Evolutionary conservation across 129 eudicot species (phyloP), one percentile per base, ranked within the genome.

Genomic region (Helianthus tuberosus): DNA sequence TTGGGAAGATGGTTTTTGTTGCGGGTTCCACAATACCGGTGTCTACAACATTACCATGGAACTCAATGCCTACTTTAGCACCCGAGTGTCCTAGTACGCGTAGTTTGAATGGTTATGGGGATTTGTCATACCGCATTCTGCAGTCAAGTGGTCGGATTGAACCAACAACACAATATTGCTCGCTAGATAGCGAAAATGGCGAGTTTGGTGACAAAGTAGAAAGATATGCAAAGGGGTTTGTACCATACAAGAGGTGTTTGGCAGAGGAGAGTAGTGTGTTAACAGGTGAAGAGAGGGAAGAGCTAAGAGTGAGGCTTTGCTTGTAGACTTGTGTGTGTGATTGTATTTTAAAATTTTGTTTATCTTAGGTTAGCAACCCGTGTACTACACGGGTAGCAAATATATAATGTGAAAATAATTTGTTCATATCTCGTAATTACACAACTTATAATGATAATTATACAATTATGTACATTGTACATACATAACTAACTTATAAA

Each of bases 1-100:
- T 91, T 50, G 96, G 97, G 38, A 80, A 84, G 85, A 89, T 86
- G 0, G 67, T 91, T 8, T 53, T 82, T 17, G 79, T 91, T 50
- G 53, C 27, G 11, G 81, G 83, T 57, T 53, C 79, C 8, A 17
- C 35, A 1, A 68, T 68, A 36, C 79, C 88, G 17, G 65, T 80
- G 35, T 64, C 82, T 57, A 17, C 74, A 59, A 29, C 55, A 23
- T 12, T 46, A 44, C 59, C 80, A n/a, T 55, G 59, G 77, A 75
- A 64, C 57, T 38, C 55, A 3, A 17, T 52, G 35, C 77, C 75
- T 10, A 20, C 52, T 54, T 53, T 12, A 17, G 36, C 17, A 55
- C 75, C 54, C 14, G 53, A 55, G 52, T 17, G 52, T 54, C 53
- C 75, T 55, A 17, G 64, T 10, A 53, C 65, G 11, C 51, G 9